Percentiles rank a stretch among this genome's conserved stretches.
Evolutionary conservation across 169 alveolate species (phyloP).

Genomic region (Plasmodium relictum): DNA sequence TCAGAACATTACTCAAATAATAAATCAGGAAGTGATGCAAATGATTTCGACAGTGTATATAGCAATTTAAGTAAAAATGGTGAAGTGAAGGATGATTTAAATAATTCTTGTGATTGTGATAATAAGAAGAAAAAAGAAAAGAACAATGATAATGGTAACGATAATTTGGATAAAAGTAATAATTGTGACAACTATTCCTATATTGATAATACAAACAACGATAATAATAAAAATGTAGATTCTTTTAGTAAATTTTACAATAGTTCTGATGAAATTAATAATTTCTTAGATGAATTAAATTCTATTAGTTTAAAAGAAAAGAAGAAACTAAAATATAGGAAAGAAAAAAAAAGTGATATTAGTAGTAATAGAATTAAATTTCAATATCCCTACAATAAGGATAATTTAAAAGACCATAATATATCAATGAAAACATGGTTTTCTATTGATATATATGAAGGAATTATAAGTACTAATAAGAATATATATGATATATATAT

Average conservation of each 20-base stretch:
- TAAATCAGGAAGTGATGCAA: not conserved
- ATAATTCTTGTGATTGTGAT: not conserved
- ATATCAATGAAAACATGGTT: slow-evolving; percentile 36
- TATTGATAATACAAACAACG: too few relatives aligned
- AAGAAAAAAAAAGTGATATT: not conserved
- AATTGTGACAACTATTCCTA: too few relatives aligned
- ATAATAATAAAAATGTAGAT: too few relatives aligned
- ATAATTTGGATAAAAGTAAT: too few relatives aligned
- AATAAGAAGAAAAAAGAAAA: not conserved
- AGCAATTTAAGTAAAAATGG: too few relatives aligned
- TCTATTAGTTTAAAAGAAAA: not conserved
- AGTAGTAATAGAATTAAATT: not conserved
- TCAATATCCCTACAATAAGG: not conserved
- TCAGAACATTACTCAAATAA: not conserved
- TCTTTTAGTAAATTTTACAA: not conserved
- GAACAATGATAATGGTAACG: not conserved
- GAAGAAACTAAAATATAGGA: not conserved
- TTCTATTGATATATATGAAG: slow-evolving; percentile 22
- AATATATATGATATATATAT: slow-evolving; percentile 13
- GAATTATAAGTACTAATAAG: slow-evolving; percentile 59
- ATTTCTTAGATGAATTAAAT: not conserved
- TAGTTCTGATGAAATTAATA: not conserved
- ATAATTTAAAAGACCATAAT: slow-evolving; percentile 24
- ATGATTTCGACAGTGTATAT: not conserved
- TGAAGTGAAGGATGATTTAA: not conserved